Evolutionary conservation across 805 yeast species (phyloP).

Genomic region (Pichia nakasei): DNA sequence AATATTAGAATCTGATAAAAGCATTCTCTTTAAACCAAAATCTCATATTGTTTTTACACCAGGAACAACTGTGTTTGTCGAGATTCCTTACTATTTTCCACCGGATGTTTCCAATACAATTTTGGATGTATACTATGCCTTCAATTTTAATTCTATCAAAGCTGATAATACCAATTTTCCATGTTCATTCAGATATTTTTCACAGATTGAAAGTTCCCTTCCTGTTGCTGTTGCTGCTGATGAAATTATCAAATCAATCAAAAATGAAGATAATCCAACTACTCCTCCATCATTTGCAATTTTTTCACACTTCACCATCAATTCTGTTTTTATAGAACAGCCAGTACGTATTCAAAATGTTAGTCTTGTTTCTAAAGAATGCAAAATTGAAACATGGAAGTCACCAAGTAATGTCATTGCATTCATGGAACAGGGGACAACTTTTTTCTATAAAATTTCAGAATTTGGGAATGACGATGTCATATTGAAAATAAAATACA

Average conservation of each 20-base stretch:
- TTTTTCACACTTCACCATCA: constrained; percentile 61
- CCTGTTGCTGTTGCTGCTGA: constrained; percentile 70
- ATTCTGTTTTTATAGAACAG: constrained; percentile 39
- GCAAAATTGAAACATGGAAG: constrained; percentile 21
- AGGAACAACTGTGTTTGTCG: constrained; percentile 8
- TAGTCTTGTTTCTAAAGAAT: constrained; percentile 17
- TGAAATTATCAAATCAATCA: constrained; percentile 51
- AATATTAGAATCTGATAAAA: constrained; percentile 9
- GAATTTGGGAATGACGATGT: constrained; percentile 29
- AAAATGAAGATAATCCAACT: neutral
- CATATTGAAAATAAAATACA: constrained; percentile 35
- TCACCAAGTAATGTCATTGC: constrained; percentile 37
- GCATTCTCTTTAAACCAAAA: constrained; percentile 13
- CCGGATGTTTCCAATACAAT: constrained; percentile 26
- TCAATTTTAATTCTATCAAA: constrained; percentile 8
- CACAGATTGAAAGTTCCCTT: constrained; percentile 42
- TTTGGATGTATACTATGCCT: constrained; percentile 16
- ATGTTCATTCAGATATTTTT: constrained; percentile 13
- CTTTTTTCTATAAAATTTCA: constrained; percentile 48
- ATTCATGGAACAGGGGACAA: constrained; percentile 62
- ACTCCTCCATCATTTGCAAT: constrained; percentile 20
- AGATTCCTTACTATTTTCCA: constrained; percentile 28
- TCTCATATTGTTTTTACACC: constrained; percentile 1
- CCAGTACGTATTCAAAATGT: constrained; percentile 50
- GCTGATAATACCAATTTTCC: constrained; percentile 9